A percentile compares a stretch with the other conserved stretches of the same genome.
Conservation (phyloP, 1,139 yeast genomes). For the Blastobotrys illinoisensis region DNA sequence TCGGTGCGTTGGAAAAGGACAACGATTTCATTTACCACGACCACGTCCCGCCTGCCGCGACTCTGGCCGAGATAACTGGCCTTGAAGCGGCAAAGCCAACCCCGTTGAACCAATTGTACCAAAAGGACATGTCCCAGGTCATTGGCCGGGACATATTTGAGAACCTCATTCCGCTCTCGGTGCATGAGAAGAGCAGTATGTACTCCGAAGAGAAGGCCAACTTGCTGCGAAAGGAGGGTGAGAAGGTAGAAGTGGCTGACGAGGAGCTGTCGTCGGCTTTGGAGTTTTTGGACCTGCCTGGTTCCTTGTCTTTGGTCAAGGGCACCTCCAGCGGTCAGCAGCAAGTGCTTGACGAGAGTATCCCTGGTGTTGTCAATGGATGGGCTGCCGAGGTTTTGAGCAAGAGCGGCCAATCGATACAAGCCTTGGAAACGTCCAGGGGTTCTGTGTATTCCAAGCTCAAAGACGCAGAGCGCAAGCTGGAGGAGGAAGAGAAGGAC, state of each 20-base stretch:
- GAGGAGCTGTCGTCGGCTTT: slow-evolving; percentile 73
- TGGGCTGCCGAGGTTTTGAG: slow-evolving; percentile 31
- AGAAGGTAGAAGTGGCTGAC: slow-evolving; percentile 69
- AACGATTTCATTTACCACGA: slow-evolving; percentile 89
- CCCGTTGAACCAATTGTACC: slow-evolving; percentile 49
- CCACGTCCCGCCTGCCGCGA: slow-evolving; percentile 53
- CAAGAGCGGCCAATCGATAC: slow-evolving; percentile 6
- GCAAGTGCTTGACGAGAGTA: slow-evolving; percentile 7
- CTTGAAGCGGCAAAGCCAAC: slow-evolving; percentile 73
- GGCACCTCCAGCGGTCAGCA: slow-evolving; percentile 6
- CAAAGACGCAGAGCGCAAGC: slow-evolving; percentile 37
- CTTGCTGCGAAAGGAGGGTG: slow-evolving; percentile 67
- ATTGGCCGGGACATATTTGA: slow-evolving; percentile 56
- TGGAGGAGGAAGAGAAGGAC: slow-evolving; percentile 36
- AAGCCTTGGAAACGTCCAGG: slow-evolving; percentile 17
- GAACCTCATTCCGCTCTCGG: slow-evolving; percentile 77
- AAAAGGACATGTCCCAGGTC: slow-evolving; percentile 45
- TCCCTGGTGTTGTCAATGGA: slow-evolving; percentile 28
- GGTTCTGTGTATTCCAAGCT: slow-evolving; percentile 27
- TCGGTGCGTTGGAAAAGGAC: slow-evolving; percentile 59
- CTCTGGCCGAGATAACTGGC: slow-evolving; percentile 57
- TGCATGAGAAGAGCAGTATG: slow-evolving; percentile 79
- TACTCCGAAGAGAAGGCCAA: slow-evolving; percentile 89
- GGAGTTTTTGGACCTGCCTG: slow-evolving; percentile 74
- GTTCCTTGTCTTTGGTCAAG: slow-evolving; percentile 53